Evolutionary conservation across 2,329 filamentous ascomycete genomes (phyloP).

Genomic region (Phialophora expanda): DNA sequence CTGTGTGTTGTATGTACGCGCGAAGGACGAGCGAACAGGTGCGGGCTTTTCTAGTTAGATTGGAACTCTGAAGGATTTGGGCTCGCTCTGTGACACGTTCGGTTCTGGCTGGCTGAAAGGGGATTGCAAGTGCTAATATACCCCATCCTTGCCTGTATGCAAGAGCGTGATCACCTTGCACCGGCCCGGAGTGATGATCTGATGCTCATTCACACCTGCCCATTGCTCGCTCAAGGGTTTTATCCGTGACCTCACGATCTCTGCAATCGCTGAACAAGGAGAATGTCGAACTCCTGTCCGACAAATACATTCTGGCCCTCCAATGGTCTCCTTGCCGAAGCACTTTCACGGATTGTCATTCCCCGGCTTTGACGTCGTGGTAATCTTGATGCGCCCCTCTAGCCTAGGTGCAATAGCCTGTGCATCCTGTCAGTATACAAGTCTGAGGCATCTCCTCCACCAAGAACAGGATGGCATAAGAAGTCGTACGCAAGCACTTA

Average conservation of each 20-base stretch:
- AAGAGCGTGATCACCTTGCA: not conserved
- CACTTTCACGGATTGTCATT: not conserved
- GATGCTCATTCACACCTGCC: not conserved
- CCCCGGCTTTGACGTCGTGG: not conserved
- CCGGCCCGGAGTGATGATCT: not conserved
- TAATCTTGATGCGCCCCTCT: conserved; percentile 71
- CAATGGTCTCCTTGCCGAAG: not conserved
- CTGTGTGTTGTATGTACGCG: not conserved
- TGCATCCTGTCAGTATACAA: conserved; percentile 6
- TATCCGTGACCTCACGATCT: not conserved
- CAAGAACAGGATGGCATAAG: not conserved
- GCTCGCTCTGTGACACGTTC: not conserved
- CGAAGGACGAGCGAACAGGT: not conserved
- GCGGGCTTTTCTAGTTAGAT: not conserved
- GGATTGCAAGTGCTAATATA: not conserved
- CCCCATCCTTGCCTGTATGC: not conserved
- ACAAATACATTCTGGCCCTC: not conserved
- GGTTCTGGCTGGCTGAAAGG: not conserved
- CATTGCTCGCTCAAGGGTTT: not conserved
- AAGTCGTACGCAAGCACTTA: conserved; percentile 16
- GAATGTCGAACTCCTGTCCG: not conserved
- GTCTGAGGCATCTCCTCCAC: not conserved
- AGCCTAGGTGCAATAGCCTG: conserved; percentile 74
- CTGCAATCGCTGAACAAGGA: not conserved
- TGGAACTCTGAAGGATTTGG: not conserved